Evolutionary conservation across 768 basidiomycete species (phyloP).

Genomic region (Tulasnella calospora): DNA sequence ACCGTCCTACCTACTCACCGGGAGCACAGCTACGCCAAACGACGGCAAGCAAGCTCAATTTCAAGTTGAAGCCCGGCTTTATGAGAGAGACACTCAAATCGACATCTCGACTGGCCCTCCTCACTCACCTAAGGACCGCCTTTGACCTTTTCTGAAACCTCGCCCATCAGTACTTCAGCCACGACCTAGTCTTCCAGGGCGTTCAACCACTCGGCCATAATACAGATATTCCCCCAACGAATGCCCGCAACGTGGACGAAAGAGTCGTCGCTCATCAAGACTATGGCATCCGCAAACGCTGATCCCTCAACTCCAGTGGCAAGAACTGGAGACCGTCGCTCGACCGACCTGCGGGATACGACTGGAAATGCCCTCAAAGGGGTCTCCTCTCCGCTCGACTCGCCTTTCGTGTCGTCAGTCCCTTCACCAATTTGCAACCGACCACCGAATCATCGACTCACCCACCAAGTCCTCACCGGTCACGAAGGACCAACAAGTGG

Average conservation of each 20-base stretch:
- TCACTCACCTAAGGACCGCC: not conserved
- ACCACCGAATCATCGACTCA: not conserved
- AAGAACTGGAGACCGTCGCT: not conserved
- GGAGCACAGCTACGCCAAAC: not conserved
- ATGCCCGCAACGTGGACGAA: no score
- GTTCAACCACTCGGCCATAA: no score
- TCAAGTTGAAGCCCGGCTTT: not conserved
- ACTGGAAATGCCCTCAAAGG: not conserved
- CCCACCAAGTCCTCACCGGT: not conserved
- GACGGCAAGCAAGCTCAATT: not conserved
- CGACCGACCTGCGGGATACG: no score
- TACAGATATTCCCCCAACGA: no score
- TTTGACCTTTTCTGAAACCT: no score
- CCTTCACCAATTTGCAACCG: not conserved
- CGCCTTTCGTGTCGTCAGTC: not conserved
- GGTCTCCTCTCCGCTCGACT: no score
- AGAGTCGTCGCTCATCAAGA: no score
- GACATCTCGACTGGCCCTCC: not conserved
- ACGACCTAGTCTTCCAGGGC: no score
- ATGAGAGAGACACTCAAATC: not conserved
- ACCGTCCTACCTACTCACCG: not conserved
- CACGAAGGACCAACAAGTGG: not conserved
- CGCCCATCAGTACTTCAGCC: no score
- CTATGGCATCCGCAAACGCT: no score
- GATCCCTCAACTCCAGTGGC: not conserved